Percentiles rank a stretch among this genome's conserved stretches.
Conservation (phyloP, 352 stramenopile species). For the Phytophthora constricta region DNA sequence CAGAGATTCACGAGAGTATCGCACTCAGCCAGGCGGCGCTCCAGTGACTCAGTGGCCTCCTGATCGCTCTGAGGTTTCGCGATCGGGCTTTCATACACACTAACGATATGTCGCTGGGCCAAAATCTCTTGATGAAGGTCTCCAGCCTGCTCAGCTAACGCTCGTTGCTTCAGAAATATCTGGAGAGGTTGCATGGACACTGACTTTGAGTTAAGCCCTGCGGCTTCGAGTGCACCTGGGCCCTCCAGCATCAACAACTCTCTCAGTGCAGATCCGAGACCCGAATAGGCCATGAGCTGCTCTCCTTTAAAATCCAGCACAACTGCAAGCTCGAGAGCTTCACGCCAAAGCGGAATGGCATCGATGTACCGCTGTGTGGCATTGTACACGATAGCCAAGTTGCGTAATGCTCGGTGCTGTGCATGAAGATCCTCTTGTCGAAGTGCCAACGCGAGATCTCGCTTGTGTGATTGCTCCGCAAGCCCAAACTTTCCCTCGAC, state of each 20-base stretch:
- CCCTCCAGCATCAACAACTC: slow-evolving; percentile 36
- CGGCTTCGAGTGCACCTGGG: slow-evolving; percentile 13
- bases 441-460: slow-evolving; percentile 54
- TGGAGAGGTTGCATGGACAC: slow-evolving; percentile 33
- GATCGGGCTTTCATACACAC: slow-evolving; percentile 54
- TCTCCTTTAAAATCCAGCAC: slow-evolving; percentile 49
- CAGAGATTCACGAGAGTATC: slow-evolving; percentile 53
- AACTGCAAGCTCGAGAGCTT: slow-evolving; percentile 54
- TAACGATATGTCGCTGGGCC: slow-evolving; percentile 55
- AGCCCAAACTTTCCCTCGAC: slow-evolving; percentile 47
- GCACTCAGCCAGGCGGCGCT: slow-evolving; percentile 57
- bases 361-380: slow-evolving; percentile 52
- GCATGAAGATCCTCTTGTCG: slow-evolving; percentile 59
- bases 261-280: slow-evolving; percentile 49
- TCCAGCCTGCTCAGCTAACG: slow-evolving; percentile 45
- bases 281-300: slow-evolving; percentile 51
- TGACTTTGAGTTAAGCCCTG: slow-evolving; percentile 4
- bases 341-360: slow-evolving; percentile 58
- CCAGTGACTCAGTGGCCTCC: slow-evolving; percentile 22
- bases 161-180: slow-evolving; percentile 55
- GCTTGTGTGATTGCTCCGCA: slow-evolving; percentile 55
- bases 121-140: slow-evolving; percentile 55
- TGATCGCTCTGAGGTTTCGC: slow-evolving; percentile 22
- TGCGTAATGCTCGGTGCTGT: slow-evolving; percentile 57
- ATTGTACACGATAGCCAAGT: slow-evolving; percentile 59